Percentiles rank a stretch among this genome's conserved stretches.
These are phyloP conservation scores for Paramecium biaurelia DNA, from an alignment of 73 alveolate species.

Conservation along the genomic window DNA sequence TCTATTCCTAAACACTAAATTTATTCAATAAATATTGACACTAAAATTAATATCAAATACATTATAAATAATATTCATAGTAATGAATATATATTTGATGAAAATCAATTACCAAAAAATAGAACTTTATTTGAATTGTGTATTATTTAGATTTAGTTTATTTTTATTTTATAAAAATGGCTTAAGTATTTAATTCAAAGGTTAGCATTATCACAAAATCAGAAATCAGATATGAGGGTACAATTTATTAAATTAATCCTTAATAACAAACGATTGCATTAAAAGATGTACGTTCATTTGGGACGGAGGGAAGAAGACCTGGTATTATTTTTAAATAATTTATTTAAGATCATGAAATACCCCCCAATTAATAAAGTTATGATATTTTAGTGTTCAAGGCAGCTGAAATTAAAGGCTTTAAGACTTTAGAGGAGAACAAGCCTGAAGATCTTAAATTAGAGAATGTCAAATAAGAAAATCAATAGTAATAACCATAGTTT, in stretches of 20 bases:
- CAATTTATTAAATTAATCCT: constrained; percentile 55
- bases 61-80: background rate
- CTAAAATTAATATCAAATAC: background rate
- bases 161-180: constrained; percentile 19
- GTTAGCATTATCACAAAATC: constrained; percentile 63
- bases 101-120: background rate
- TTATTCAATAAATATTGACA: background rate
- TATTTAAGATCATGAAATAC: constrained; percentile 58
- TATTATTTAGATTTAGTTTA: background rate
- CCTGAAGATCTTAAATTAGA: background rate
- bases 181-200: background rate
- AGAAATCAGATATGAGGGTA: constrained; percentile 62
- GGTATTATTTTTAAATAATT: constrained; percentile 14
- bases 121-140: background rate
- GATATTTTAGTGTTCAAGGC: constrained; percentile 46
- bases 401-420: constrained; percentile 28
- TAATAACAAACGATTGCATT: constrained; percentile 53
- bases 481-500: background rate
- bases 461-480: background rate
- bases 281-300: constrained; percentile 62
- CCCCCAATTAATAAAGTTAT: constrained; percentile 39
- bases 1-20: background rate
- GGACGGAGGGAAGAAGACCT: constrained; percentile 64
- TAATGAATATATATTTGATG: background rate
- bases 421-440: background rate